Evolutionary conservation across 2,329 filamentous ascomycete genomes (phyloP), one percentile per base, ranked within the genome.

Genomic region (Verticillium zaregamsianum): DNA sequence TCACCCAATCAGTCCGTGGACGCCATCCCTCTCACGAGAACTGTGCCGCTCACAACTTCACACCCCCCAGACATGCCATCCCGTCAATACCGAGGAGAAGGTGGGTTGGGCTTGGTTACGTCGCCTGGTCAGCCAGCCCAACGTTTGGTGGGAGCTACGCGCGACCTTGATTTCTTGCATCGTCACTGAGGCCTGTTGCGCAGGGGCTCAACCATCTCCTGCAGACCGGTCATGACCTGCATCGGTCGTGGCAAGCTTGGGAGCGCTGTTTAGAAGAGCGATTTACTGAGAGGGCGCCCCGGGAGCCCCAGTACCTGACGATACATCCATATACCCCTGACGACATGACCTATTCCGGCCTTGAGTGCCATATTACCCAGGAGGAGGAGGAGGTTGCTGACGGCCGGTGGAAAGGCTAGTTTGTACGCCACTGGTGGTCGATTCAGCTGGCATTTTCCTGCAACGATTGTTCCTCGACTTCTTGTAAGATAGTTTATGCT

Each of bases 21-120:
- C 59, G 63, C 59, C 61, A 65, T 59, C 55, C 59, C 59, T 25
- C 57, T 63, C 55, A n/a, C 31, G 55, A 56, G 25, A 56, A 32
- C 55, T 49, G 45, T 23, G 45, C 45, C 45, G 45, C 20, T 49
- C 17, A 12, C 20, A 5, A 23, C n/a, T 49, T 12, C n/a, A 49
- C 45, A n/a, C 7, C 45, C 45, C 45, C 17, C 20, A 9, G n/a
- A 49, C 45, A 23, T 49, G n/a, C 20, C 45, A 25, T 23, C 20
- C 45, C 45, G 23, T 49, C 45, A 20, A 23, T 49, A 12, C 45
- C 45, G 45, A 49, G n/a, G n/a, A 49, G 45, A 49, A 49, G 20
- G n/a, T 14, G 35, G 11, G 33, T 9, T 23, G 45, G 45, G 45
- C 45, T 49, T 49, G 45, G n/a, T 49, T 23, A n/a, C 20, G 11